Base-by-base conservation (phyloP, 352 stramenopile genomes). In the Achlya hypogyna region DNA sequence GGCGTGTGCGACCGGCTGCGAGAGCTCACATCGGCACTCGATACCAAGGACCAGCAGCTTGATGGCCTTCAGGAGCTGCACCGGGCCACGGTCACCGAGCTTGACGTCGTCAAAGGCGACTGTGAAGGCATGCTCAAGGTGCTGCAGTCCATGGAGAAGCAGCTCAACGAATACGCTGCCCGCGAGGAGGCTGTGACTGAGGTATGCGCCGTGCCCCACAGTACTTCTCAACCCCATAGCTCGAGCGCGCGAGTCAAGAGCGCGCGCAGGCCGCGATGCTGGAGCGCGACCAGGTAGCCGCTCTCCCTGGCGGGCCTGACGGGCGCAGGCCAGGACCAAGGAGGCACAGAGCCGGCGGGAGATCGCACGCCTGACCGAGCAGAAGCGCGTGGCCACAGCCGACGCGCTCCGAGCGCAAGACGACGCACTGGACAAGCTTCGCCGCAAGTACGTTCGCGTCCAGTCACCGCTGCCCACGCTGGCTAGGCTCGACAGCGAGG, bases 101-200 rank as follows among this genome's bases (percentile, higher is more conserved):
- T 89, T 0, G 84, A 91, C 3, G 69, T 72, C n/a, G 80, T 86
- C 8, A 75, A 80, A 1, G 78, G 88, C 31, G 84, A 93, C 45
- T 91, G 82, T 25, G 84, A 93, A 71, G 84, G 82, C 5, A 93
- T 93, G 81, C 53, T 93, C 3, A 77, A 78, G n/a, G 84, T 93
- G 31, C 78, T 93, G 51, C 88, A 76, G 23, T 81, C 74, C 22
- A 93, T 93, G 84, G 84, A 93, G 60, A 91, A 89, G 35, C 84
- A 91, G 60, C 63, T 93, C 23, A 87, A 75, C 25, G 81, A 91
- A 53, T 93, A 91, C 52, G 87, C 76, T 31, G 65, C 79, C 8
- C 71, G 84, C 18, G 84, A 93, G 67, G 82, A 91, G 23, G 80
- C 81, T 16, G 82, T 93, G 0, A 66, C 81, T 16, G 81, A 89